phyloP scores from a whole-genome alignment of 352 stramenopile species.

The Thraustochytrium sp. region DNA sequence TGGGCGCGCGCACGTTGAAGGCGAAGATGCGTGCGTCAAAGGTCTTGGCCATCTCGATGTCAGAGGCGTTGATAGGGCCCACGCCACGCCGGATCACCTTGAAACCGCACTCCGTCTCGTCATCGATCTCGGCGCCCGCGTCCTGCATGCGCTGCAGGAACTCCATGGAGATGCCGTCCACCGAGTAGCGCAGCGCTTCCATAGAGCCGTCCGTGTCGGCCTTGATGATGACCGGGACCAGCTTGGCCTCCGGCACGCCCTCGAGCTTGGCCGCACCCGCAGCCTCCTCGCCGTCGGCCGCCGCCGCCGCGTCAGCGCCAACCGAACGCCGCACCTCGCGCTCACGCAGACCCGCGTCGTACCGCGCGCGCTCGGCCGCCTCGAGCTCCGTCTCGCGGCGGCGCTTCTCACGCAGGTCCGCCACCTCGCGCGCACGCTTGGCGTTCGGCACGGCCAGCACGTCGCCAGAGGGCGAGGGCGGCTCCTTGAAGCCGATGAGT shows the following conservation, averaged over 20 bases:
- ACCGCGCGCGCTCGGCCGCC: not conserved
- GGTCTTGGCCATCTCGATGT: slow-evolving; percentile 70
- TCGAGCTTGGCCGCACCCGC: slow-evolving; percentile 66
- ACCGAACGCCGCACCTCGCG: slow-evolving; percentile 49
- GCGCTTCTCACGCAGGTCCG: slow-evolving; percentile 57
- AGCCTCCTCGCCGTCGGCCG: slow-evolving; percentile 62
- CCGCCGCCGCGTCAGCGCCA: slow-evolving; percentile 35
- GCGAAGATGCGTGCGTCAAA: slow-evolving; percentile 72
- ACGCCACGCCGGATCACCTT: slow-evolving; percentile 47
- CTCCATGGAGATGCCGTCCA: slow-evolving; percentile 46
- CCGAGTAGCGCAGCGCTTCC: slow-evolving; percentile 68
- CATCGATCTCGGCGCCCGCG: slow-evolving; percentile 67
- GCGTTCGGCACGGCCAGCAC: slow-evolving; percentile 66
- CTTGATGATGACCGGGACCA: slow-evolving; percentile 93
- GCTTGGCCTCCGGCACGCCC: not conserved
- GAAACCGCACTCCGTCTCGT: slow-evolving; percentile 66
- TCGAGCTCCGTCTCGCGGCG: slow-evolving; percentile 52
- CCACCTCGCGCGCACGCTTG: slow-evolving; percentile 69
- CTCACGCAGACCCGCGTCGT: not conserved
- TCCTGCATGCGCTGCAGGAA: slow-evolving; percentile 44
- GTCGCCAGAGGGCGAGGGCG: slow-evolving; percentile 67
- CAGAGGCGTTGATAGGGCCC: slow-evolving; percentile 67
- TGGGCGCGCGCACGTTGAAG: slow-evolving; percentile 75
- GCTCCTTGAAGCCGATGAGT: slow-evolving; percentile 71
- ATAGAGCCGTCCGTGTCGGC: slow-evolving; percentile 94